These are phyloP conservation scores for Aspergillus ochraceoroseus DNA, from an alignment of 2,329 filamentous ascomycete species.

Conservation along the genomic window DNA sequence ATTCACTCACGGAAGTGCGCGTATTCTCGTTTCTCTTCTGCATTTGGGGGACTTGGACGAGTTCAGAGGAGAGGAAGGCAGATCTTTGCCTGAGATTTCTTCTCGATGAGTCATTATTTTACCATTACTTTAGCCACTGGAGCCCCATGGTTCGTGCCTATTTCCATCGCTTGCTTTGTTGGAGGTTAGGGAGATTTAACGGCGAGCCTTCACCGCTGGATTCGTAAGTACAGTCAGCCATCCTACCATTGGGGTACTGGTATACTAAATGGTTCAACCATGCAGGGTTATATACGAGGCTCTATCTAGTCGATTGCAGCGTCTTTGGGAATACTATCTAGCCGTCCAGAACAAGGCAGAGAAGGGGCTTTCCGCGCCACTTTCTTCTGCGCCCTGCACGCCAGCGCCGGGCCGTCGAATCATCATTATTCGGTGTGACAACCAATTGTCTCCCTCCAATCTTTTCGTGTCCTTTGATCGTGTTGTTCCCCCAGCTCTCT, in stretches of 20 bases:
- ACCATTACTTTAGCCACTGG: slow-evolving; percentile 85
- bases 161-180: slow-evolving; percentile 84
- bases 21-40: slow-evolving; percentile 76
- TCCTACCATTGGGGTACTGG: not conserved
- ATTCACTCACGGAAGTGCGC: slow-evolving; percentile 84
- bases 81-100: slow-evolving; percentile 70
- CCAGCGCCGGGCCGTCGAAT: slow-evolving; percentile 81
- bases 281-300: slow-evolving; percentile 64
- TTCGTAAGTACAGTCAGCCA: slow-evolving; percentile 52
- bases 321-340: slow-evolving; percentile 73
- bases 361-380: slow-evolving; percentile 50
- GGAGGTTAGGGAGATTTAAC: slow-evolving; percentile 75
- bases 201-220: slow-evolving; percentile 62
- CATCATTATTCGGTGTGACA: slow-evolving; percentile 82
- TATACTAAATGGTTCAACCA: slow-evolving; percentile 10
- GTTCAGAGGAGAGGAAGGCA: slow-evolving; percentile 62
- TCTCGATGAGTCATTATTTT: slow-evolving; percentile 68
- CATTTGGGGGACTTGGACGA: slow-evolving; percentile 68
- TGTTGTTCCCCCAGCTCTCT: slow-evolving; percentile 44
- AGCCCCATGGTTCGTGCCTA: slow-evolving; percentile 93
- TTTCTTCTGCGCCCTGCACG: slow-evolving; percentile 74
- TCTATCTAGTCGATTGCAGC: slow-evolving; percentile 63
- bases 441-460: slow-evolving; percentile 48
- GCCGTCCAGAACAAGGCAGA: slow-evolving; percentile 67
- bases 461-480: slow-evolving; percentile 62